A percentile compares a stretch with the other conserved stretches of the same genome.
phyloP scores from a whole-genome alignment of 2,329 filamentous ascomycete species.

The Catunica adiposa region DNA sequence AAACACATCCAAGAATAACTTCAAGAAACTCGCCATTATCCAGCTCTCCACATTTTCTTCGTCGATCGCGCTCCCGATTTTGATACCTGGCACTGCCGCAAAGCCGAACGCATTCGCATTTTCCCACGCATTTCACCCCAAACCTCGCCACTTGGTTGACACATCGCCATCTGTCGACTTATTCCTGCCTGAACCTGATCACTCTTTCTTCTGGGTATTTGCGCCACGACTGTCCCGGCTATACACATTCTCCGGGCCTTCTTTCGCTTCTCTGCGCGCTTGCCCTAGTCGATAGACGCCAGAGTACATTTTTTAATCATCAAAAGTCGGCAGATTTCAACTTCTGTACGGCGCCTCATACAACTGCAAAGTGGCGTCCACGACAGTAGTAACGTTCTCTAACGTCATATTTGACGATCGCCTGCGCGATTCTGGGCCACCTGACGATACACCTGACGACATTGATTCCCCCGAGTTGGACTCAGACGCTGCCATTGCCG shows the following conservation, averaged over 20 bases:
- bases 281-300: not conserved
- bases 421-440: slow-evolving; percentile 7
- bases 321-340: not conserved
- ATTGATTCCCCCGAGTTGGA: slow-evolving; percentile 3
- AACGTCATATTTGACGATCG: slow-evolving; percentile 14
- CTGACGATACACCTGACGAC: not conserved
- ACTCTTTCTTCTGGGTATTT: not conserved
- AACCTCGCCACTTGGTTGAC: not conserved
- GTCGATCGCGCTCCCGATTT: not conserved
- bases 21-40: not conserved
- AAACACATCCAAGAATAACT: not conserved
- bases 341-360: slow-evolving; percentile 8
- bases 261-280: not conserved
- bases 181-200: not conserved
- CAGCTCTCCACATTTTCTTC: not conserved
- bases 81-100: too few species aligned
- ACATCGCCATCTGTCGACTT: not conserved
- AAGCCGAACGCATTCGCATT: not conserved
- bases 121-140: not conserved
- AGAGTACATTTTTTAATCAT: not conserved
- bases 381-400: slow-evolving; percentile 7
- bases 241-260: not conserved
- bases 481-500: not conserved
- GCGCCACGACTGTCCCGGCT: not conserved
- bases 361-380: slow-evolving; percentile 11